phyloP scores from a whole-genome alignment of 345 rosid genomes.

The Heritiera littoralis region DNA sequence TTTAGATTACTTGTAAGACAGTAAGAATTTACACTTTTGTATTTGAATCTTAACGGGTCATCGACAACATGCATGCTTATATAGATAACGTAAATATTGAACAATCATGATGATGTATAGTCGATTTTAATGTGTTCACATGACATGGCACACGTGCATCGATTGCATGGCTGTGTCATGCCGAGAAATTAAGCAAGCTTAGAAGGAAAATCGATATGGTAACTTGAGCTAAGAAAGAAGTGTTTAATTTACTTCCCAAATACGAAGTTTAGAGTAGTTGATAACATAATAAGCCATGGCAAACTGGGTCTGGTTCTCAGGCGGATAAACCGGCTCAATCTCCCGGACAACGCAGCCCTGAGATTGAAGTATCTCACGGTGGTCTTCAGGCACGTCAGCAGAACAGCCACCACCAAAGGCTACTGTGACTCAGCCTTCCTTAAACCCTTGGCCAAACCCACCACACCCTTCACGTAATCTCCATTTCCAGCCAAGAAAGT shows the following conservation, averaged over 20 bases:
- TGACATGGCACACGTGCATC: neutral
- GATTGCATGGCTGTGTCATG: slow-evolving; percentile 13
- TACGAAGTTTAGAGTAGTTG: slow-evolving; percentile 74
- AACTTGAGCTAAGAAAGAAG: neutral
- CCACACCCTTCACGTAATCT: slow-evolving; percentile 67
- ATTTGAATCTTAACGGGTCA: too few relatives aligned
- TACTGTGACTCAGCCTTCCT: slow-evolving; percentile 49
- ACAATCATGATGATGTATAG: neutral
- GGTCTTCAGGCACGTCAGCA: slow-evolving; percentile 65
- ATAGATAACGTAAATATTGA: too few relatives aligned
- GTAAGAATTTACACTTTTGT: too few relatives aligned
- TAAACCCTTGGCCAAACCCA: slow-evolving; percentile 61
- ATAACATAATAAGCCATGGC: slow-evolving; percentile 71
- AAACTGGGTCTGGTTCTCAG: slow-evolving; percentile 48
- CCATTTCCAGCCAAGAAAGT: slow-evolving; percentile 64
- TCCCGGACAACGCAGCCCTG: slow-evolving; percentile 62
- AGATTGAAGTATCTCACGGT: slow-evolving; percentile 47
- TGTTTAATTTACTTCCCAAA: slow-evolving; percentile 57
- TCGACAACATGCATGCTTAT: too few relatives aligned
- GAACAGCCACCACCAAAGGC: slow-evolving; percentile 61
- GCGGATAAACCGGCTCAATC: slow-evolving; percentile 58
- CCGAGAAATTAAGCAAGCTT: neutral
- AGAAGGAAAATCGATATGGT: neutral
- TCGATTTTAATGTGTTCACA: neutral
- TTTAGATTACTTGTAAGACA: too few relatives aligned